Evolutionary conservation across 352 stramenopile genomes (phyloP).

Genomic region (Phytophthora pini): DNA sequence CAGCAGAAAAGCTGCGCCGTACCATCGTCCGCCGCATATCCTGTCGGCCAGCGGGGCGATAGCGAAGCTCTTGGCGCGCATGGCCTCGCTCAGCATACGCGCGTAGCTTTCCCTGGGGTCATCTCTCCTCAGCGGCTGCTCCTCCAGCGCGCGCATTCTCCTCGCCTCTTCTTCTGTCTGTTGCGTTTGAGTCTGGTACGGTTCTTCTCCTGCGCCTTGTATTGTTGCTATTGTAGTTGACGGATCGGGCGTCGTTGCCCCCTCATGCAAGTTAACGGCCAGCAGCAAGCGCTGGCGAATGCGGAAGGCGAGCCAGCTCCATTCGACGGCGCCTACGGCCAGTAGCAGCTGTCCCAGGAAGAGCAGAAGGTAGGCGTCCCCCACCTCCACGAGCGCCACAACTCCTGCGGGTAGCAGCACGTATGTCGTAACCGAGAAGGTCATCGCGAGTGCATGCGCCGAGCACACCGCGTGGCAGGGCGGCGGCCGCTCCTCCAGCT

Average conservation of each 20-base stretch:
- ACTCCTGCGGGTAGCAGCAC: slow-evolving; percentile 35
- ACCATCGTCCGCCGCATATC: slow-evolving; percentile 42
- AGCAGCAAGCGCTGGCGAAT: slow-evolving; percentile 54
- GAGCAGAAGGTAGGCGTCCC: slow-evolving; percentile 46
- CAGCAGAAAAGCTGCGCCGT: slow-evolving; percentile 33
- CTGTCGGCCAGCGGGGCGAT: slow-evolving; percentile 32
- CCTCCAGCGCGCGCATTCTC: slow-evolving; percentile 23
- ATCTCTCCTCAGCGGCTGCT: slow-evolving; percentile 30
- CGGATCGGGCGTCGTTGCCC: background rate
- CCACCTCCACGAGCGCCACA: slow-evolving; percentile 46
- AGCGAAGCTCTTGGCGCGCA: slow-evolving; percentile 41
- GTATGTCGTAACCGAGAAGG: slow-evolving; percentile 42
- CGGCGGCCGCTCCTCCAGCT: slow-evolving; percentile 38
- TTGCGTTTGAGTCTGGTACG: slow-evolving; percentile 10
- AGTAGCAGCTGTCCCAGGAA: slow-evolving; percentile 49
- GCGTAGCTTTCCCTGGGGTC: slow-evolving; percentile 36
- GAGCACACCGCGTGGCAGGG: slow-evolving; percentile 36
- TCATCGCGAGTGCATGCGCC: slow-evolving; percentile 17
- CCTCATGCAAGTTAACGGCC: slow-evolving; percentile 32
- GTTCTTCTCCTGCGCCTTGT: slow-evolving; percentile 7
- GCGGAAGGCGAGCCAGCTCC: slow-evolving; percentile 57
- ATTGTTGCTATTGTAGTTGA: background rate
- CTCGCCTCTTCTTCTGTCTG: slow-evolving; percentile 19
- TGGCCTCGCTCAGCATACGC: slow-evolving; percentile 25
- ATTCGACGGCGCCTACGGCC: slow-evolving; percentile 51